Conservation (phyloP, 345 rosid species). For the Moricandia arvensis region DNA sequence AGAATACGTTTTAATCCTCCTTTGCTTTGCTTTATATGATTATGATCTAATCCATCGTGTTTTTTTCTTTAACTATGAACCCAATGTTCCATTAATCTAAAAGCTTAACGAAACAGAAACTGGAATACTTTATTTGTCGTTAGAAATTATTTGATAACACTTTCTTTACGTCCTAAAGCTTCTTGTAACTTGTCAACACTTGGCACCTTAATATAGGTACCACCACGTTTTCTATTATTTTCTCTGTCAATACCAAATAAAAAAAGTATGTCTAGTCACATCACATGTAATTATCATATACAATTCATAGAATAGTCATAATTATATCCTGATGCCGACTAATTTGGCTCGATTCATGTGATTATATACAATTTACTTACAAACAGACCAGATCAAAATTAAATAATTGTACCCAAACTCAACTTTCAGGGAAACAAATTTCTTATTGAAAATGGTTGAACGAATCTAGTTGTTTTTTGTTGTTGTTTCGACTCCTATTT, state of each 20-base stretch:
- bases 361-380: too few relatives aligned
- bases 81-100: neutral
- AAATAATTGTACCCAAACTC: neutral
- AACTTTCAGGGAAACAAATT: neutral
- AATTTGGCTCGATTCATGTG: neutral
- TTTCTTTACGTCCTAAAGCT: constrained; percentile 46
- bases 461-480: neutral
- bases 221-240: constrained; percentile 59
- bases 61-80: too few relatives aligned
- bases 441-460: neutral
- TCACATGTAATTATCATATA: neutral
- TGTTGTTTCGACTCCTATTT: neutral
- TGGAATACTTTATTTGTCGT: neutral
- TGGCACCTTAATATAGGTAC: constrained; percentile 68
- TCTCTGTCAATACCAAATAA: constrained; percentile 39
- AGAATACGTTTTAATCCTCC: too few relatives aligned
- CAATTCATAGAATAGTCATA: neutral
- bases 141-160: neutral
- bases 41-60: too few relatives aligned
- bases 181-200: constrained; percentile 29
- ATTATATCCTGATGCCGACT: neutral
- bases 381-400: neutral
- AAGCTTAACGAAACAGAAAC: neutral
- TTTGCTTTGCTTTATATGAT: neutral
- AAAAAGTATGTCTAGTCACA: neutral